Conservation (phyloP, 2,329 filamentous ascomycete species). For the Lomentospora prolificans region DNA sequence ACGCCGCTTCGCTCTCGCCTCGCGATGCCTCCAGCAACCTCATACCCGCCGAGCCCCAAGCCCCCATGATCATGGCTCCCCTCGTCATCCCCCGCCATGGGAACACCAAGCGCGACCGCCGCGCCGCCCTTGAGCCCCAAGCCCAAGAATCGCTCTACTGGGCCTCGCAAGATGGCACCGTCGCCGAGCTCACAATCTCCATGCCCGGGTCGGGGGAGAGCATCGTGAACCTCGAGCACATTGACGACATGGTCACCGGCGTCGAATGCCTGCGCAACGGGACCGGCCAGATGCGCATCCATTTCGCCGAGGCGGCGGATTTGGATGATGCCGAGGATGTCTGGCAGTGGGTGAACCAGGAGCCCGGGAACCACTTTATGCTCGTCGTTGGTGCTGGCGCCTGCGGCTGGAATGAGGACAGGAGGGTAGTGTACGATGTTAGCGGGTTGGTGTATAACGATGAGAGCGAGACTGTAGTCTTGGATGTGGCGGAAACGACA, state of each 20-base stretch:
- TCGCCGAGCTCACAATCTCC: not conserved
- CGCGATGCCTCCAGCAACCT: not conserved
- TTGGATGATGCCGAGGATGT: not conserved
- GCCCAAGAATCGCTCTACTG: not conserved
- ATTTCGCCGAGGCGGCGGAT: not conserved
- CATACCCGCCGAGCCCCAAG: not conserved
- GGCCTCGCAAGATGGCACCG: not conserved
- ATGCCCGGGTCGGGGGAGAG: not conserved
- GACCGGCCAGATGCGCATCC: not conserved
- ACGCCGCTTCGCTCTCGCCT: not conserved
- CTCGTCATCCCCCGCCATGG: not conserved
- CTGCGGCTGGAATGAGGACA: not conserved
- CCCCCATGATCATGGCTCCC: not conserved
- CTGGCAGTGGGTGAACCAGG: conserved; percentile 1
- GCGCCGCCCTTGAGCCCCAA: not conserved
- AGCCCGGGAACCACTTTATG: not conserved
- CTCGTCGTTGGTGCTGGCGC: not conserved
- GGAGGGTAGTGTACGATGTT: not conserved
- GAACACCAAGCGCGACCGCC: not conserved
- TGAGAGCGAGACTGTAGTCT: not conserved
- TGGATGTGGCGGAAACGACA: not conserved
- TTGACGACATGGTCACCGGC: not conserved
- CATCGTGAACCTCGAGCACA: not conserved
- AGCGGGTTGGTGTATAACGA: not conserved
- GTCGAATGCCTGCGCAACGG: not conserved